These are phyloP conservation scores for Penicillium sp. DNA, from an alignment of 2,329 filamentous ascomycete species.

Conservation along the genomic window DNA sequence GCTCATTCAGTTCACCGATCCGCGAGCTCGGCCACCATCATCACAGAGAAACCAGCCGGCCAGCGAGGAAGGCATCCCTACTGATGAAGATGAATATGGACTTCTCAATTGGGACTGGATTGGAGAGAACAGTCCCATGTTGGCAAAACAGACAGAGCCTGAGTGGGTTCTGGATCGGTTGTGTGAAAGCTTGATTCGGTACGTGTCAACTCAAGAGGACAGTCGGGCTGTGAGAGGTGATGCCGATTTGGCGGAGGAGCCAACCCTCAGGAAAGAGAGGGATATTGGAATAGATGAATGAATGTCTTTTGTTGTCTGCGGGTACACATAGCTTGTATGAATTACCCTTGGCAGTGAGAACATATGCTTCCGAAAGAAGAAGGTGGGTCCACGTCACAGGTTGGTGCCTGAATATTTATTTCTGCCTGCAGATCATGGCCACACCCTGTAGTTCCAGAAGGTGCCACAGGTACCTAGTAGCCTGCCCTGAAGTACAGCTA, in stretches of 20 bases:
- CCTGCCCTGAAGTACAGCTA: neutral
- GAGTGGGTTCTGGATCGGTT: conserved; percentile 67
- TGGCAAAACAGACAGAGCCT: conserved; percentile 61
- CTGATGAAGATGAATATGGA: conserved; percentile 56
- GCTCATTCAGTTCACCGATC: conserved; percentile 62
- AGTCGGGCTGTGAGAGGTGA: conserved; percentile 4
- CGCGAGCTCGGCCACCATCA: conserved; percentile 21
- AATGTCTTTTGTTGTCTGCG: neutral
- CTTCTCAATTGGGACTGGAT: conserved; percentile 72
- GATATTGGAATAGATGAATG: conserved; percentile 26
- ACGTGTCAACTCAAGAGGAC: conserved; percentile 31
- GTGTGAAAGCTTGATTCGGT: conserved; percentile 61
- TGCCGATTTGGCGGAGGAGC: conserved; percentile 14
- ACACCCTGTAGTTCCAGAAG: too few species aligned
- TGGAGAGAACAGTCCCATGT: conserved; percentile 66
- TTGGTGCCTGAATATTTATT: neutral
- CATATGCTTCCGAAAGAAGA: neutral
- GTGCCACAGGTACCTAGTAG: too few species aligned
- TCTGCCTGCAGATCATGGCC: neutral
- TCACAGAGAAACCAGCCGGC: neutral
- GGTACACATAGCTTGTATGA: neutral
- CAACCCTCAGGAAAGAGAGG: conserved; percentile 27
- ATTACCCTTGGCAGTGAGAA: neutral
- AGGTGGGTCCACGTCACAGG: neutral
- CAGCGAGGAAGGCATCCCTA: conserved; percentile 26